phyloP scores from a whole-genome alignment of 306 rosid genomes.

The Cucurbita ficifolia region DNA sequence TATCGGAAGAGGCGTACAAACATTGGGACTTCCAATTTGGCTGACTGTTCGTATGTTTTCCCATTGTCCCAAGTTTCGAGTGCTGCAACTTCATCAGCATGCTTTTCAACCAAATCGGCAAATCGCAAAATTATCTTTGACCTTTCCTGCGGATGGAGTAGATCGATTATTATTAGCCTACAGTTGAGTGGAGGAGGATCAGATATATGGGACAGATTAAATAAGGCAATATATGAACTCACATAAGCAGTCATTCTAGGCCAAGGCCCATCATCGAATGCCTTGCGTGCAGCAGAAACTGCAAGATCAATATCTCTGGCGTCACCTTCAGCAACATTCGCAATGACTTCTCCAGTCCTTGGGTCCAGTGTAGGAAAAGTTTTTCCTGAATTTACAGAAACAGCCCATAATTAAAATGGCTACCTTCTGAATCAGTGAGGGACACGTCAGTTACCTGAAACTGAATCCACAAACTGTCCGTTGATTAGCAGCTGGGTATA shows the following conservation, averaged over 20 bases:
- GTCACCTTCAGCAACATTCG: conserved; percentile 76
- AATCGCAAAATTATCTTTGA: conserved; percentile 47
- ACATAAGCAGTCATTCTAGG: conserved; percentile 87
- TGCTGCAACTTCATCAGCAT: conserved; percentile 58
- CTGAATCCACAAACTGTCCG: conserved; percentile 74
- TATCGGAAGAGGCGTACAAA: conserved; percentile 53
- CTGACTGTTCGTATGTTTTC: conserved; percentile 73
- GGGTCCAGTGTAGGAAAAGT: conserved; percentile 76
- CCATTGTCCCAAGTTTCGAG: conserved; percentile 97
- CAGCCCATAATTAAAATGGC: not conserved
- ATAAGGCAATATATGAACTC: not conserved
- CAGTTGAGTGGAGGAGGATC: not conserved
- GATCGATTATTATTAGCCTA: not conserved
- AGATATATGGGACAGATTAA: too few relatives aligned
- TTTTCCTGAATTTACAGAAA: conserved; percentile 34
- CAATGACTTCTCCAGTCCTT: conserved; percentile 70
- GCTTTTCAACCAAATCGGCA: conserved; percentile 71
- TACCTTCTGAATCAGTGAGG: not conserved
- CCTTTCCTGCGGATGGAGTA: conserved; percentile 40
- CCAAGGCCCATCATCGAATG: conserved; percentile 92
- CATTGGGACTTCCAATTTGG: conserved; percentile 57
- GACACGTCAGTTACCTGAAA: conserved; percentile 36
- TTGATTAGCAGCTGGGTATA: conserved; percentile 52
- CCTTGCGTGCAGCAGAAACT: conserved; percentile 74
- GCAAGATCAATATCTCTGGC: conserved; percentile 71